Base-by-base conservation (phyloP, 208 protist genomes). In the Blastocrithidia nonstop region DNA sequence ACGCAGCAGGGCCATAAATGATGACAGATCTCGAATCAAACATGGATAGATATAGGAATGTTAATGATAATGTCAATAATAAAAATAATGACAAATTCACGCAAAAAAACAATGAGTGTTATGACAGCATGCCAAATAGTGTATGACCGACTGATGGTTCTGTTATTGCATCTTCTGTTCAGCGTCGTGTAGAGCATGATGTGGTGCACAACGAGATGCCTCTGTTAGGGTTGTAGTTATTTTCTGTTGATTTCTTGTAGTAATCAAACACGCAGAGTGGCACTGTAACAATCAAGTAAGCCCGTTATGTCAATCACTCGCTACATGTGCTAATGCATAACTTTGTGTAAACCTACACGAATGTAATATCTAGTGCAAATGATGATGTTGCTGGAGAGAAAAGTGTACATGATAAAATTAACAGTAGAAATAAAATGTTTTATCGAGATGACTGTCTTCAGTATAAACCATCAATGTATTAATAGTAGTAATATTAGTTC, bases 221-320 rank as follows among this genome's bases (percentile, higher is more conserved):
- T 4, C 32, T 88, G 25, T 63, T 88, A 17, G 61, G 45, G 11
- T 38, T 45, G 9, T 71, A 88, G 50, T 41, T 82, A 1, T 84
- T 82, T 54, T 62, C 61, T 11, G 51, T 81, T 8, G 79, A 88
- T 41, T 88, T 64, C 38, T 40, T 73, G 5, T 73, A 84, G 31
- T 73, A 88, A 31, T 84, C 74, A 15, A 69, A 56, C 41, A 68
- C 65, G 25, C 79, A 88, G 13, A 72, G 68, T 22, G 74, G 57
- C 6, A 37, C 75, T 16, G 49, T 84, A 22, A 48, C 56, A 17
- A 29, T 81, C 7, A 84, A 82, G 53, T 66, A 80, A 39, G 71
- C 74, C 0, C 63, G 68, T 8, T 88, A 73, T 54, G 22, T 84
- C 3, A 82, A 81, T 45, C 60, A 85, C 48, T 69, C 64, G 1